Base-by-base conservation (phyloP, 441 rosid genomes). In the Aleurites moluccanus region DNA sequence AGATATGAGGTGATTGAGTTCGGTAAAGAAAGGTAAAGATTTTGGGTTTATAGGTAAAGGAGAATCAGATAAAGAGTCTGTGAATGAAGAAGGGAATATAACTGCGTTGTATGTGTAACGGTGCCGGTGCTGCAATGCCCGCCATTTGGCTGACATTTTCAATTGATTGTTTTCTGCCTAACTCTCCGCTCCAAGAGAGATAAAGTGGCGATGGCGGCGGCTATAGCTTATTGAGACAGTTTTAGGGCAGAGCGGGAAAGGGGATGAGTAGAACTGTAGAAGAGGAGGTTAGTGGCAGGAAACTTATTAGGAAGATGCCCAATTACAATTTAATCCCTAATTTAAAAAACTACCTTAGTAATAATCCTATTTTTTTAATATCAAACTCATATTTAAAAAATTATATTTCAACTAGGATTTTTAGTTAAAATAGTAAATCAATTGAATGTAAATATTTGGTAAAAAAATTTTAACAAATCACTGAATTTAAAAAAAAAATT, bases 91-190 rank as follows among this genome's bases (percentile, higher is more conserved):
- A 4, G 98, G 94, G 85, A 90, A 93, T 35, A 86, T 73, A 67
- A 96, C 85, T 18, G 95, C 92, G 76, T 86, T 87, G 89, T 95
- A 91, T 27, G 97, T 95, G 82, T 88, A 95, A 40, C 95, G 96
- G 83, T 95, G 99, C 74, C 99, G 92, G 70, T 92, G 96, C 86
- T 95, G 98, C 69, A 92, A 71, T 57, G 98, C 97, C 72, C 99
- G 92, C 97, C 99, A 92, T 81, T 95, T 95, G 11, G 98, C 93
- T 4, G 98, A 95, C 98, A 94, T 92, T 18, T 73, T 75, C 23
- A 33, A 38, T 25, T 13, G 23, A 0, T 67, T 3, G 35, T 42
- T 6, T 25, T 10, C 60, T n/a, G 20, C 45, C 15, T 33, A 3
- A 60, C 53, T 40, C 64, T 55, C 50, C 14, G 35, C 6, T 11